Conservation (phyloP, 2,329 filamentous ascomycete species). For the Dryadomyces quercus-mongolicae region DNA sequence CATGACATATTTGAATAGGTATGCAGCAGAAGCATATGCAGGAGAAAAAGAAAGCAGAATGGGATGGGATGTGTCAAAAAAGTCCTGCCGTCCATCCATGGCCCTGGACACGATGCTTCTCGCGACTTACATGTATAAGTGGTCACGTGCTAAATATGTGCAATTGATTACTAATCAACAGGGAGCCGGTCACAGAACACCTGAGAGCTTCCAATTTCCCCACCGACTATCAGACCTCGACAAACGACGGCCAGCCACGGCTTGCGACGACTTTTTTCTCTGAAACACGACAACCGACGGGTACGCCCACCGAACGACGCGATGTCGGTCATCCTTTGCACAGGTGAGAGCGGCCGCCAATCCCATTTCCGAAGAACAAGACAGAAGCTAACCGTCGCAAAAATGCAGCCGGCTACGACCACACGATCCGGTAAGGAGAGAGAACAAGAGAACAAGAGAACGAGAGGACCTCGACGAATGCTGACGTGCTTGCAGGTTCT, state of each 20-base stretch:
- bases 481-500: slow-evolving; percentile 54
- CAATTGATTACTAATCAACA: not conserved
- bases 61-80: too few species aligned
- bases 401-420: slow-evolving; percentile 44
- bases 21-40: too few species aligned
- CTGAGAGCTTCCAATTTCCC: not conserved
- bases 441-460: not conserved
- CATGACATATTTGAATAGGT: too few species aligned
- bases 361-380: not conserved
- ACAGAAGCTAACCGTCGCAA: not conserved
- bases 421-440: slow-evolving; percentile 42
- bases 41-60: not conserved
- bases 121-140: not conserved
- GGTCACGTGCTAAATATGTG: not conserved
- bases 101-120: not conserved
- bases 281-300: slow-evolving; percentile 3
- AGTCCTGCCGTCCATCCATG: too few species aligned
- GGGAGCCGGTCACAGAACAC: not conserved
- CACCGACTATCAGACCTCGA: not conserved
- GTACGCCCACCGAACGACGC: not conserved
- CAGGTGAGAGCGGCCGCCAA: slow-evolving; percentile 30
- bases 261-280: not conserved
- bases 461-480: not conserved
- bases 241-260: not conserved
- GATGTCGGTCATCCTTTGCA: slow-evolving; percentile 53